These are phyloP conservation scores for Echinochloa phyllopogon DNA, from an alignment of 176 grass and related monocot genomes.

Conservation along the genomic window DNA sequence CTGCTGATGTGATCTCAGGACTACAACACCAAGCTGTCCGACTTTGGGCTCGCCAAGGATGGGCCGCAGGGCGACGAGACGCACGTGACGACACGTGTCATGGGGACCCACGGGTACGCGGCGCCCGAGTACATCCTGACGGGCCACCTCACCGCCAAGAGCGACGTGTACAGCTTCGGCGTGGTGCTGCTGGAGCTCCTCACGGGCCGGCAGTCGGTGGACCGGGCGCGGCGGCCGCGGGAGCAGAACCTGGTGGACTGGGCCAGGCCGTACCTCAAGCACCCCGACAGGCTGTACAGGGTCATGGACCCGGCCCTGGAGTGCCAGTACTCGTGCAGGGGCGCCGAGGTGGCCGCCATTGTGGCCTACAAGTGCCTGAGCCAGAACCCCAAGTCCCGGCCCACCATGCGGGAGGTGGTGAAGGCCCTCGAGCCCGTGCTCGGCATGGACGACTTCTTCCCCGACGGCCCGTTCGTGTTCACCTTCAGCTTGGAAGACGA, in stretches of 20 bases:
- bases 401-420: slow-evolving; percentile 77
- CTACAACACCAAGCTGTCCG: slow-evolving; percentile 80
- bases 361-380: slow-evolving; percentile 93
- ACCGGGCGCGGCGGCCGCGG: slow-evolving; percentile 46
- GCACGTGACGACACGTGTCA: slow-evolving; percentile 85
- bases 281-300: slow-evolving; percentile 47
- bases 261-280: slow-evolving; percentile 69
- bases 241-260: slow-evolving; percentile 82
- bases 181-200: slow-evolving; percentile 79
- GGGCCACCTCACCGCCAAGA: slow-evolving; percentile 78
- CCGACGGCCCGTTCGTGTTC: slow-evolving; percentile 66
- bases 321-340: slow-evolving; percentile 76
- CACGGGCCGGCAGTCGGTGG: slow-evolving; percentile 55
- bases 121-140: slow-evolving; percentile 93
- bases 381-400: slow-evolving; percentile 73
- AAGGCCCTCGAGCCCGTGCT: slow-evolving; percentile 70
- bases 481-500: slow-evolving; percentile 63
- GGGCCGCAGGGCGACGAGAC: slow-evolving; percentile 83
- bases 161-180: slow-evolving; percentile 84
- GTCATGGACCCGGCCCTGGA: slow-evolving; percentile 74
- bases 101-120: slow-evolving; percentile 87
- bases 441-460: slow-evolving; percentile 63
- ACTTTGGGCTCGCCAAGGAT: slow-evolving; percentile 93
- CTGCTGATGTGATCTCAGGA: slow-evolving; percentile 53
- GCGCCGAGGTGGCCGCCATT: slow-evolving; percentile 63